Evolutionary conservation across 208 protist species (phyloP), one percentile per base, ranked within the genome.

Genomic region (Wallacemonas sp.): DNA sequence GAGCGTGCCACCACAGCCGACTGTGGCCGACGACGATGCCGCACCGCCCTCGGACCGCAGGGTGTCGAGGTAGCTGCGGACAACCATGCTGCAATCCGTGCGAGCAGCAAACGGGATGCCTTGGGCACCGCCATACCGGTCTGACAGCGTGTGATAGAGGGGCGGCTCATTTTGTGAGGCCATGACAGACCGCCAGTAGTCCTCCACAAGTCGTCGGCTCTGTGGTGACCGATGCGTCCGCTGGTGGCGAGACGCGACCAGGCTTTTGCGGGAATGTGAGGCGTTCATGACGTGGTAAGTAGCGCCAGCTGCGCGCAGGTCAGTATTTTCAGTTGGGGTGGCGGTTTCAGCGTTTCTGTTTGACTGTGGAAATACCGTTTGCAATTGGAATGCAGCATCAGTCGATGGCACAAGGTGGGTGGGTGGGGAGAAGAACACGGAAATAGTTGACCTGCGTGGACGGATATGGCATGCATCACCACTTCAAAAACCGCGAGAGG

Each of bases 111-210:
- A 89, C 14, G 87, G 80, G 29, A 88, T 72, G 19, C 81, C 78
- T 3, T 76, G 71, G 12, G 72, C 82, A 2, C 85, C 80, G 46
- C 85, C 85, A 62, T 90, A 90, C 52, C 85, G 81, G 32, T 92
- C 77, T 8, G 83, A 91, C 44, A 82, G 89, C 26, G 83, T 86
- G 73, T 90, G 87, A 71, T 92, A 93, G 19, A 89, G 66, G 34
- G 86, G 83, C 17, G 83, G 74, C 44, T 93, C 87, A 23, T 74
- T 61, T 16, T 72, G 72, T 1, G 72, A 79, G 11, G 76, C 55
- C 36, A 83, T 38, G 4, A 94, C 81, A 12, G 77, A 87, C 8
- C 74, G 71, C 74, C 81, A 85, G 65, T 94, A 94, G 30, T 92
- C 86, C 65, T 96, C 85, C 17, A 96, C 82, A 0, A 94, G 77